Conservation (phyloP, 2,329 filamentous ascomycete genomes). For the Monosporascus sp. region DNA sequence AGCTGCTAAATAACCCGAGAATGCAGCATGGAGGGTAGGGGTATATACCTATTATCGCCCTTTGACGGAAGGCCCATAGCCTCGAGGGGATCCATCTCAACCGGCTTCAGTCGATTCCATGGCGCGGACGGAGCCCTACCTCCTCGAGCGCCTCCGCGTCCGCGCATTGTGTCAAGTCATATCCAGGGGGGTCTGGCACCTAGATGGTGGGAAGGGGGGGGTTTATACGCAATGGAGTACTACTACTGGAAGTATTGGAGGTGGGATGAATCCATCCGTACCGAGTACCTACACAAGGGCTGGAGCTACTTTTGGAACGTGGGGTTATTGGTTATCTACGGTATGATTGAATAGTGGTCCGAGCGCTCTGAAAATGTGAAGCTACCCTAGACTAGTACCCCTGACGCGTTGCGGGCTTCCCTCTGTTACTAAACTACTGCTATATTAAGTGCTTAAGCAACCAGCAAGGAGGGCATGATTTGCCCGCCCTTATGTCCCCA, state of each 20-base stretch:
- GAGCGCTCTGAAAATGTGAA: too few relatives aligned
- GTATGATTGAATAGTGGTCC: too few relatives aligned
- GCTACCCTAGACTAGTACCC: neutral
- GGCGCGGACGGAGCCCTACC: slow-evolving; percentile 44
- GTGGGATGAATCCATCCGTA: too few relatives aligned
- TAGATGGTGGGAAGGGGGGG: neutral
- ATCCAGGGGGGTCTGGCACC: slow-evolving; percentile 10
- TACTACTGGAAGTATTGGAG: too few relatives aligned
- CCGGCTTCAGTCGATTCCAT: slow-evolving; percentile 69
- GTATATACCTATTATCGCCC: slow-evolving; percentile 71
- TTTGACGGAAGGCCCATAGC: slow-evolving; percentile 83
- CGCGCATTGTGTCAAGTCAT: slow-evolving; percentile 29
- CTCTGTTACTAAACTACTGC: too few relatives aligned
- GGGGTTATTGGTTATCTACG: too few relatives aligned
- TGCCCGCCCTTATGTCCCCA: too few relatives aligned
- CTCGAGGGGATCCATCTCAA: slow-evolving; percentile 71
- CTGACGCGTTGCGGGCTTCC: neutral
- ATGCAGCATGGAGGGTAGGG: slow-evolving; percentile 1
- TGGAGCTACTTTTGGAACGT: too few relatives aligned
- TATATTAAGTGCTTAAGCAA: too few relatives aligned
- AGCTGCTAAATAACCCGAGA: too few relatives aligned
- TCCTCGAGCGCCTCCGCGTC: slow-evolving; percentile 26
- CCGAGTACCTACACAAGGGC: too few relatives aligned
- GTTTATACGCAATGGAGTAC: neutral
- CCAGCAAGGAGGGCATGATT: too few relatives aligned